These are phyloP conservation scores for Ophiostoma australiae DNA, from an alignment of 2,329 filamentous ascomycete species.

Conservation along the genomic window DNA sequence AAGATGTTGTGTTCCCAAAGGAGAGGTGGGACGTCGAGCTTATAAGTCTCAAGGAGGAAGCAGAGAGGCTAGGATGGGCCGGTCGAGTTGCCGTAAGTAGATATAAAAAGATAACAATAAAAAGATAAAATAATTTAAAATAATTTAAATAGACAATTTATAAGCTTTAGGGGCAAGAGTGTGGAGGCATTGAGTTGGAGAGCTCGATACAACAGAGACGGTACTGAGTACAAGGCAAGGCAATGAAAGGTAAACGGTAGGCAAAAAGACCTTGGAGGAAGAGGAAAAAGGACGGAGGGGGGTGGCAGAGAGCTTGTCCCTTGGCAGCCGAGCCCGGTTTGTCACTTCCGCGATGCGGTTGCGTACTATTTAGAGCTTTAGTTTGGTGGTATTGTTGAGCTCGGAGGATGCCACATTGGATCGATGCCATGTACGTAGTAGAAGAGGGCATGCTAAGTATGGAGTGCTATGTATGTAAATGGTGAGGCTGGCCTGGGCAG, in stretches of 20 bases:
- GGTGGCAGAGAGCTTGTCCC: slow-evolving; percentile 11
- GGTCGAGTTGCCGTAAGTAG: slow-evolving; percentile 1
- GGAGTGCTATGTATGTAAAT: neutral
- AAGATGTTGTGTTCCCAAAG: neutral
- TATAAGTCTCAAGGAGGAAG: neutral
- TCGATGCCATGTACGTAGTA: neutral
- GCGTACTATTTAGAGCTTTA: neutral
- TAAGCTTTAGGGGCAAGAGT: neutral
- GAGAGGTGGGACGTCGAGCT: neutral
- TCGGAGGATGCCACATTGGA: slow-evolving; percentile 7
- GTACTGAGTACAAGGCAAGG: neutral
- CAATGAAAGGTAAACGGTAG: neutral
- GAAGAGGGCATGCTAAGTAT: too few species aligned
- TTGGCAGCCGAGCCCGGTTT: slow-evolving; percentile 18
- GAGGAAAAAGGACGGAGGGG: slow-evolving; percentile 4
- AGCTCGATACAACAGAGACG: neutral
- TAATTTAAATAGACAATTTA: neutral
- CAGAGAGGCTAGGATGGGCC: neutral
- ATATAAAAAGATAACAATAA: neutral
- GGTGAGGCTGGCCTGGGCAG: slow-evolving; percentile 1
- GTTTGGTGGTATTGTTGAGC: neutral
- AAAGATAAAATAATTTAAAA: neutral
- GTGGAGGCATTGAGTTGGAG: neutral
- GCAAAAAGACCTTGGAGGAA: neutral
- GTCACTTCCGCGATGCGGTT: slow-evolving; percentile 14